Percentiles rank a stretch among this genome's conserved stretches.
These are phyloP conservation scores for Diaporthe australafricana DNA, from an alignment of 2,329 filamentous ascomycete species.

Conservation along the genomic window DNA sequence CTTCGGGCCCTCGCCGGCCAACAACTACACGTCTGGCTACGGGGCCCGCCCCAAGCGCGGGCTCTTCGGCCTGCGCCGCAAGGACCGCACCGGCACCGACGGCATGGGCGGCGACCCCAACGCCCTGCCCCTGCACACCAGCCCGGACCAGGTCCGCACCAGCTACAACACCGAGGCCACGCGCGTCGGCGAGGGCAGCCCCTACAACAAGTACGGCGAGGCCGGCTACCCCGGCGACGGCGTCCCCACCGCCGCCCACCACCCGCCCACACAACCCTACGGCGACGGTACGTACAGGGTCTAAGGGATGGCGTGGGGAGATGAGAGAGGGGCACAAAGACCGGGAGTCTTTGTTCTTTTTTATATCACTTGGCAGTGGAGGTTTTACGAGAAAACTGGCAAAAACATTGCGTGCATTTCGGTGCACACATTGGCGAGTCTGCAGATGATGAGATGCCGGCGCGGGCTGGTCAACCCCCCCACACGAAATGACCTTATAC, in stretches of 20 bases:
- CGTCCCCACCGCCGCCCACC: background rate
- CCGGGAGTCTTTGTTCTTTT: too few relatives aligned
- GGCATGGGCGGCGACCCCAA: constrained; percentile 46
- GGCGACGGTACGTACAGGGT: constrained; percentile 36
- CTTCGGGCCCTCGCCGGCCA: constrained; percentile 54
- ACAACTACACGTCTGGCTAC: constrained; percentile 54
- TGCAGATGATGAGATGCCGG: background rate
- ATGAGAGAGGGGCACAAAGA: background rate
- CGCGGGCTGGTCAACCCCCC: background rate
- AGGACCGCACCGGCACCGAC: constrained; percentile 38
- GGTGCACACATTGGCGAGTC: background rate
- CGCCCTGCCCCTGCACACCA: constrained; percentile 48
- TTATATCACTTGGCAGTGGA: too few relatives aligned
- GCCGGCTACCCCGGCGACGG: constrained; percentile 44
- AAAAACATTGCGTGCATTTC: background rate
- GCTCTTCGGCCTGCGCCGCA: constrained; percentile 48
- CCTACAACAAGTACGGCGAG: constrained; percentile 47
- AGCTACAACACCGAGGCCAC: constrained; percentile 53
- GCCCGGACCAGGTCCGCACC: constrained; percentile 48
- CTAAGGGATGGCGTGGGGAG: background rate
- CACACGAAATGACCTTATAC: background rate
- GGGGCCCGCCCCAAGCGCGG: constrained; percentile 42
- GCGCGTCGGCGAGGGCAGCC: constrained; percentile 41
- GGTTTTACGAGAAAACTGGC: background rate
- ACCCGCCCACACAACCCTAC: constrained; percentile 11